Evolutionary conservation across 2,329 filamentous ascomycete species (phyloP).

Genomic region (Verruconis gallopava): DNA sequence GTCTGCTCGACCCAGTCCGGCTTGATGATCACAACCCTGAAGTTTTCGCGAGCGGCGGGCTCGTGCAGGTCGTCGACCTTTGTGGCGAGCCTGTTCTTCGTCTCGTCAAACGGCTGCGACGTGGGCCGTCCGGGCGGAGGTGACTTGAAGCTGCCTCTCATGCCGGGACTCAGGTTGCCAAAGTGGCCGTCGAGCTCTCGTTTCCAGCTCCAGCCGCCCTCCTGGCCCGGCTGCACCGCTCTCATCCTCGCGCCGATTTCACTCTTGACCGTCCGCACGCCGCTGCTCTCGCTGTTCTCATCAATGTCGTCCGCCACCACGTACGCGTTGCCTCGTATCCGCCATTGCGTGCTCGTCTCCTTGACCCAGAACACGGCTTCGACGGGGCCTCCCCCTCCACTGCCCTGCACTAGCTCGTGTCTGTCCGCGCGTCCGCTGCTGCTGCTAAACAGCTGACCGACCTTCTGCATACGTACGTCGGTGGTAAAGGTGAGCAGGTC

Average conservation of each 20-base stretch:
- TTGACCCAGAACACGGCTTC: constrained; percentile 77
- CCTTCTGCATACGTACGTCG: constrained; percentile 77
- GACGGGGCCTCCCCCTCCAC: constrained; percentile 55
- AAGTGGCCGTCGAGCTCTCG: constrained; percentile 77
- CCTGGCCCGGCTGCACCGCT: constrained; percentile 29
- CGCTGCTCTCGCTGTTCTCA: constrained; percentile 37
- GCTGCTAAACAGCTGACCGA: constrained; percentile 51
- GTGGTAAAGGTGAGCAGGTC: constrained; percentile 78
- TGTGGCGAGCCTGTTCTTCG: constrained; percentile 39
- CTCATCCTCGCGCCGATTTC: constrained; percentile 53
- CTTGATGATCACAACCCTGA: constrained; percentile 76
- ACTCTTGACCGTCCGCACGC: constrained; percentile 44
- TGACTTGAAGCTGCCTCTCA: constrained; percentile 57
- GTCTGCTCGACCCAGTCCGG: constrained; percentile 65
- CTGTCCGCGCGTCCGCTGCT: constrained; percentile 34
- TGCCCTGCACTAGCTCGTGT: constrained; percentile 31
- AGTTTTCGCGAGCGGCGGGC: constrained; percentile 56
- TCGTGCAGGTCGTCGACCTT: constrained; percentile 62
- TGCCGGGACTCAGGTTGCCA: constrained; percentile 70
- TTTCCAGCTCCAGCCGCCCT: constrained; percentile 58
- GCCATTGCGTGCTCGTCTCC: constrained; percentile 60
- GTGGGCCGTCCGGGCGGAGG: constrained; percentile 38
- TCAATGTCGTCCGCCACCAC: constrained; percentile 59
- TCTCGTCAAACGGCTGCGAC: constrained; percentile 31
- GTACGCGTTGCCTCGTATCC: constrained; percentile 63